Conservation (phyloP, 2,329 filamentous ascomycete genomes). For the Colletotrichum horii region DNA sequence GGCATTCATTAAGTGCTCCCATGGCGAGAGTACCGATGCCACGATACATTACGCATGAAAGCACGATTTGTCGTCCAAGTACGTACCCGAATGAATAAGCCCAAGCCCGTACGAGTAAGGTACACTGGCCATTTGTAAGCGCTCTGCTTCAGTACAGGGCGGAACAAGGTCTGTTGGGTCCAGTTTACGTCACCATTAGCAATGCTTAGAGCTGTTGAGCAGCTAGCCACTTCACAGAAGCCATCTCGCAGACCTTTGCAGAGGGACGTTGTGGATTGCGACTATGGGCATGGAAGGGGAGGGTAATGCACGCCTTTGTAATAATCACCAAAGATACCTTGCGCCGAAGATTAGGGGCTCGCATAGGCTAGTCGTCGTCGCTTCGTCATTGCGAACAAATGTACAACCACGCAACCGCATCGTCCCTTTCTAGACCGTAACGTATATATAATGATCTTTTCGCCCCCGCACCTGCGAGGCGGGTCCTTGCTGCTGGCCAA, state of each 20-base stretch:
- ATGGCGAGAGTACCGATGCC: background rate
- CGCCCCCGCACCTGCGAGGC: background rate
- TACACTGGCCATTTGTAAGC: slow-evolving; percentile 14
- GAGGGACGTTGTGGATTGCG: background rate
- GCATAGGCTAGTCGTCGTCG: background rate
- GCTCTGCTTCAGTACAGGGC: background rate
- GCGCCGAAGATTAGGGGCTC: background rate
- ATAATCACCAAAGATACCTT: background rate
- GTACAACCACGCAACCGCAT: background rate
- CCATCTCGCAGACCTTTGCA: background rate
- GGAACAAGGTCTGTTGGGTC: background rate
- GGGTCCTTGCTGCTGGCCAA: background rate
- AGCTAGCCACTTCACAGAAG: background rate
- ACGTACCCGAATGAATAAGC: background rate
- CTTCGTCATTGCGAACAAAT: background rate
- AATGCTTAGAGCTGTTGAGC: slow-evolving; percentile 25
- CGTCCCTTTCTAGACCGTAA: background rate
- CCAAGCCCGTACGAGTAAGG: background rate
- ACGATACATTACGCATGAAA: background rate
- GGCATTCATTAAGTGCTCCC: background rate
- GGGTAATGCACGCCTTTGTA: background rate
- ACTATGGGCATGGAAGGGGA: background rate
- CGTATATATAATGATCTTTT: background rate
- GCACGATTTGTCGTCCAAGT: background rate
- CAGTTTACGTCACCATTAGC: slow-evolving; percentile 39